These are phyloP conservation scores for Steccherinum ochraceum DNA, from an alignment of 768 basidiomycete species.

Conservation along the genomic window DNA sequence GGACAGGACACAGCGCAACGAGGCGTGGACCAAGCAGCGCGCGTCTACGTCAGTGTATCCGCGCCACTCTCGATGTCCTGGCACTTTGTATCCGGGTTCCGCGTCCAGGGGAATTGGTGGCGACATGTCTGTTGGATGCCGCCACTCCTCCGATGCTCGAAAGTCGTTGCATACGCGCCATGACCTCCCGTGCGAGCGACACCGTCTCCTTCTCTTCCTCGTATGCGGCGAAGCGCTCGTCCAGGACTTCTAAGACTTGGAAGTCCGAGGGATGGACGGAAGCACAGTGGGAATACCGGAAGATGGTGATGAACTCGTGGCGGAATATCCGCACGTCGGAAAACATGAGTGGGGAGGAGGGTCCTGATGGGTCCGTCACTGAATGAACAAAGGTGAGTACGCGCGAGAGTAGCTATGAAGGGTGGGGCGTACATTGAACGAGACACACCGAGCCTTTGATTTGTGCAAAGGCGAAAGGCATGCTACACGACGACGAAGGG, in stretches of 20 bases:
- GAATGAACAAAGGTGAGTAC: background rate
- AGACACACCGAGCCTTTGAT: slow-evolving; percentile 22
- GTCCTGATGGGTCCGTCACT: slow-evolving; percentile 2
- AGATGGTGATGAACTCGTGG: slow-evolving; percentile 34
- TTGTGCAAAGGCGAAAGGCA: slow-evolving; percentile 20
- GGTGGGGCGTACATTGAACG: slow-evolving; percentile 19
- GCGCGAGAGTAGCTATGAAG: background rate
- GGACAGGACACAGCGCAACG: too few species aligned
- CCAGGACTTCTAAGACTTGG: slow-evolving; percentile 27
- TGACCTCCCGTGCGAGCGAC: slow-evolving; percentile 28
- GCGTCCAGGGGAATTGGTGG: background rate
- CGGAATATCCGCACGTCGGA: slow-evolving; percentile 28
- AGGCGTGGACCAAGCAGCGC: too few species aligned
- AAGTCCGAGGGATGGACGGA: slow-evolving; percentile 29
- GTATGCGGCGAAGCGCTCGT: slow-evolving; percentile 21
- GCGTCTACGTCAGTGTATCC: slow-evolving; percentile 1
- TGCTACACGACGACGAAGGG: background rate
- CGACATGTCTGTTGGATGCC: too few species aligned
- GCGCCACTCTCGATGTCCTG: background rate
- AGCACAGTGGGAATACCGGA: slow-evolving; percentile 30
- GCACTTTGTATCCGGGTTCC: background rate
- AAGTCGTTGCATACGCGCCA: slow-evolving; percentile 26
- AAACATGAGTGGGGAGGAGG: slow-evolving; percentile 23
- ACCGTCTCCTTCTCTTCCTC: slow-evolving; percentile 30
- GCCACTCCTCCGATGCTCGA: slow-evolving; percentile 7